A percentile compares a stretch with the other conserved stretches of the same genome.
Evolutionary conservation across 2,329 filamentous ascomycete genomes (phyloP).

Genomic region (Hymenoscyphus linearis): DNA sequence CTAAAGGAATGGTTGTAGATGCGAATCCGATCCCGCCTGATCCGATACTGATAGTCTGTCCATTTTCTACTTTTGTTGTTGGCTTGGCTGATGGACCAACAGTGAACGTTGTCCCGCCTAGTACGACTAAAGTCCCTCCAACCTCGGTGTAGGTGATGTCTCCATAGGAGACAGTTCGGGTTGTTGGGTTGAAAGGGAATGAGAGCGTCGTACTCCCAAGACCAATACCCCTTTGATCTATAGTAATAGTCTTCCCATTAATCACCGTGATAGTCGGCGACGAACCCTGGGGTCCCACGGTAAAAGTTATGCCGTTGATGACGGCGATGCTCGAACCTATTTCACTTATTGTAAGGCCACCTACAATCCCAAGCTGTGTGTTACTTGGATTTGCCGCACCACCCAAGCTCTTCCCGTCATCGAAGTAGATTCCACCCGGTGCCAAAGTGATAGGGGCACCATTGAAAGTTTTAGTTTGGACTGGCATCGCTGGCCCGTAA

Average conservation of each 20-base stretch:
- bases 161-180: constrained; percentile 20
- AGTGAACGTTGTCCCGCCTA: constrained; percentile 26
- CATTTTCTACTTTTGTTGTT: constrained; percentile 19
- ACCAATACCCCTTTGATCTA: constrained; percentile 44
- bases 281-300: constrained; percentile 40
- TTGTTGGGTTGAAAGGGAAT: constrained; percentile 22
- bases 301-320: constrained; percentile 46
- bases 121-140: constrained; percentile 18
- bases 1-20: constrained; percentile 23
- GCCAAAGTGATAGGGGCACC: constrained; percentile 25
- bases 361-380: constrained; percentile 24
- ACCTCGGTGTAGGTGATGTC: constrained; percentile 25
- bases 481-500: constrained; percentile 18
- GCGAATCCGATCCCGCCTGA: constrained; percentile 26
- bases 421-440: constrained; percentile 18
- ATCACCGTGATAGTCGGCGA: constrained; percentile 42
- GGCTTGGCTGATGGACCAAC: constrained; percentile 17
- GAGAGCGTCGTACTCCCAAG: constrained; percentile 19
- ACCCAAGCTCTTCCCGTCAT: constrained; percentile 19
- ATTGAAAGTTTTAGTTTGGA: constrained; percentile 20
- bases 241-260: constrained; percentile 46
- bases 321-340: constrained; percentile 36
- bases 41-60: constrained; percentile 26
- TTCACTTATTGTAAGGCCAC: constrained; percentile 26
- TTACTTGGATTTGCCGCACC: constrained; percentile 17